These are phyloP conservation scores for Royoungia palumana DNA, from an alignment of 768 basidiomycete genomes.

Conservation along the genomic window DNA sequence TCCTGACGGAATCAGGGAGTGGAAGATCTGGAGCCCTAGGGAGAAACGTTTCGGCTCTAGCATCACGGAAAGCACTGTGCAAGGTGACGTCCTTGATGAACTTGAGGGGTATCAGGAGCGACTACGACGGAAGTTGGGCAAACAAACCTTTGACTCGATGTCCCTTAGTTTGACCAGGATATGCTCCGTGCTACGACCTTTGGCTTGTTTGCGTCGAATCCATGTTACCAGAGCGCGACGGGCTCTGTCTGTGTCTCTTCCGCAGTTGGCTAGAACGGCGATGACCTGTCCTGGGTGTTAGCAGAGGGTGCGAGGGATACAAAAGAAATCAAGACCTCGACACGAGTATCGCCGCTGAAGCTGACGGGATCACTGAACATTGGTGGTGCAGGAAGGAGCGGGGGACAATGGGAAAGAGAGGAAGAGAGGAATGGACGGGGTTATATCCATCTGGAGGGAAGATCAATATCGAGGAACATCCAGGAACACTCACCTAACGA, in stretches of 20 bases:
- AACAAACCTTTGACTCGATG: slow-evolving; percentile 28
- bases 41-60: slow-evolving; percentile 28
- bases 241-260: slow-evolving; percentile 26
- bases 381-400: not conserved
- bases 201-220: slow-evolving; percentile 29
- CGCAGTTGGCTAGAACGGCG: slow-evolving; percentile 33
- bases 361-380: slow-evolving; percentile 27
- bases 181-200: slow-evolving; percentile 29
- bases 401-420: not conserved
- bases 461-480: slow-evolving; percentile 2
- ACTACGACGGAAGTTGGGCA: not conserved
- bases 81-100: slow-evolving; percentile 30
- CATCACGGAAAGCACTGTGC: slow-evolving; percentile 32
- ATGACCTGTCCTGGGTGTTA: slow-evolving; percentile 25
- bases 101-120: slow-evolving; percentile 10
- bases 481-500: slow-evolving; percentile 16
- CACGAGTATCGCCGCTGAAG: slow-evolving; percentile 29
- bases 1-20: slow-evolving; percentile 12
- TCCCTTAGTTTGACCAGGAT: slow-evolving; percentile 27
- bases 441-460: slow-evolving; percentile 17
- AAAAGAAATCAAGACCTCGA: slow-evolving; percentile 20
- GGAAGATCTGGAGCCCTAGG: slow-evolving; percentile 27
- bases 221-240: slow-evolving; percentile 28
- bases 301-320: not conserved
- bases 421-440: not conserved